phyloP scores from a whole-genome alignment of 345 rosid genomes.

The Eucalyptus cladocalyx region DNA sequence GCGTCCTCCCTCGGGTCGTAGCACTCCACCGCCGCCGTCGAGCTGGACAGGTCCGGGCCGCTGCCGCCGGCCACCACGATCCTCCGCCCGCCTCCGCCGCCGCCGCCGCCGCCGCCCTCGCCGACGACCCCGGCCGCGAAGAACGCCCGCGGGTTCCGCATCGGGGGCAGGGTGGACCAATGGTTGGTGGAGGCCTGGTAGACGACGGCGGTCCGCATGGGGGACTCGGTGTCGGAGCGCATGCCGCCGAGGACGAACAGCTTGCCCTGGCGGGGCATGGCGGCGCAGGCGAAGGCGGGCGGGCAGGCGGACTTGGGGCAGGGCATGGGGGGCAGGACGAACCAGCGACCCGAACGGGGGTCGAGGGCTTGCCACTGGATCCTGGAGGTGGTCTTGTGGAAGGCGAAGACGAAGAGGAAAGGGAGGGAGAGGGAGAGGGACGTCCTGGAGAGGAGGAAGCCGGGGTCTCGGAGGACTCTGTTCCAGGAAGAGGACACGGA shows the following conservation, averaged over 20 bases:
- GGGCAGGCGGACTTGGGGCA: conserved; percentile 27
- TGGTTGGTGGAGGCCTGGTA: conserved; percentile 39
- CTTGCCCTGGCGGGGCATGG: conserved; percentile 47
- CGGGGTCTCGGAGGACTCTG: conserved; percentile 32
- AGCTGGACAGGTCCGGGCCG: conserved; percentile 6
- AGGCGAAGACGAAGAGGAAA: conserved; percentile 50
- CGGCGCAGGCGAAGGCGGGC: conserved; percentile 43
- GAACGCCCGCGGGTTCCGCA: conserved; percentile 39
- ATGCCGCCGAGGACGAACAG: conserved; percentile 62
- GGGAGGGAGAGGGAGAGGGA: conserved; percentile 36
- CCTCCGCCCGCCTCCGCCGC: conserved; percentile 22
- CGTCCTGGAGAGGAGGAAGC: conserved; percentile 21
- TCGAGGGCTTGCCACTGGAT: conserved; percentile 71
- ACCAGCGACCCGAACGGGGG: conserved; percentile 54
- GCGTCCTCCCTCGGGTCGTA: conserved; percentile 30
- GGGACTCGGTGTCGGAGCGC: conserved; percentile 19
- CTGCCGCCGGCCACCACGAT: conserved; percentile 61
- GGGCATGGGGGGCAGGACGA: conserved; percentile 52
- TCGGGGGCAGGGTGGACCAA: conserved; percentile 51
- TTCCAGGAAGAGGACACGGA: conserved; percentile 69
- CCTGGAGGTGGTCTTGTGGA: conserved; percentile 42
- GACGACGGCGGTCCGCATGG: conserved; percentile 13
- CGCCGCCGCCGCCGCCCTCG: conserved; percentile 8
- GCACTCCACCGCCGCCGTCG: conserved; percentile 36
- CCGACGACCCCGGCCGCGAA: conserved; percentile 29